Evolutionary conservation across 495 filamentous ascomycete species (phyloP).

Genomic region (Xylaria cubensis): DNA sequence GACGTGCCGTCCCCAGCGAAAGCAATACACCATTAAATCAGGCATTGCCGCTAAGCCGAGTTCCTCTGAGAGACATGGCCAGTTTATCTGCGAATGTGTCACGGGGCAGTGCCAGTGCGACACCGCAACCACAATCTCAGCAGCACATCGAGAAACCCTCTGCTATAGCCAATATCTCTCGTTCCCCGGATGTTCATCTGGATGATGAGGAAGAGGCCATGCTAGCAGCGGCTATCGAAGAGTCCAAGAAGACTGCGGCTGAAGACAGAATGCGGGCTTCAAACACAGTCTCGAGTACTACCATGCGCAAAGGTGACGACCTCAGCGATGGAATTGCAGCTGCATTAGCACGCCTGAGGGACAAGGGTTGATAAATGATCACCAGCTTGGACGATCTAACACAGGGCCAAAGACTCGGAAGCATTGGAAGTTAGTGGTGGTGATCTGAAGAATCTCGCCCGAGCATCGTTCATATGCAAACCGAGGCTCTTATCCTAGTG

Average conservation of each 20-base stretch:
- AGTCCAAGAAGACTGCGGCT: conserved; percentile 36
- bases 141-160: conserved; percentile 11
- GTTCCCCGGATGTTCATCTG: conserved; percentile 34
- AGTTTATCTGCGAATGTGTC: conserved; percentile 37
- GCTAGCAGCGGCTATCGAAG: conserved; percentile 55
- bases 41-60: conserved; percentile 47
- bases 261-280: conserved; percentile 31
- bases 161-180: conserved; percentile 12
- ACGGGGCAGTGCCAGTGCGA: conserved; percentile 30
- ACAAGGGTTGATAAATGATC: conserved; percentile 46
- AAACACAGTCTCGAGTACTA: conserved; percentile 29
- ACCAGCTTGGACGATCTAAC: conserved; percentile 20
- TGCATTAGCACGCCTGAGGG: conserved; percentile 58
- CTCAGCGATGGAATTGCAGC: conserved; percentile 61
- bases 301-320: conserved; percentile 41
- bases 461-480: conserved; percentile 9
- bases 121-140: conserved; percentile 30
- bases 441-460: neutral
- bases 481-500: conserved; percentile 1
- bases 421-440: neutral
- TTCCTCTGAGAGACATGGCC: conserved; percentile 44
- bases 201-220: conserved; percentile 58
- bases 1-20: conserved; percentile 42
- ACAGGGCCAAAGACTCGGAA: neutral
- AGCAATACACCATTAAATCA: conserved; percentile 37